A percentile compares a stretch with the other conserved stretches of the same genome.
Evolutionary conservation across 257 asterid species (phyloP).

Genomic region (Salvia splendens): DNA sequence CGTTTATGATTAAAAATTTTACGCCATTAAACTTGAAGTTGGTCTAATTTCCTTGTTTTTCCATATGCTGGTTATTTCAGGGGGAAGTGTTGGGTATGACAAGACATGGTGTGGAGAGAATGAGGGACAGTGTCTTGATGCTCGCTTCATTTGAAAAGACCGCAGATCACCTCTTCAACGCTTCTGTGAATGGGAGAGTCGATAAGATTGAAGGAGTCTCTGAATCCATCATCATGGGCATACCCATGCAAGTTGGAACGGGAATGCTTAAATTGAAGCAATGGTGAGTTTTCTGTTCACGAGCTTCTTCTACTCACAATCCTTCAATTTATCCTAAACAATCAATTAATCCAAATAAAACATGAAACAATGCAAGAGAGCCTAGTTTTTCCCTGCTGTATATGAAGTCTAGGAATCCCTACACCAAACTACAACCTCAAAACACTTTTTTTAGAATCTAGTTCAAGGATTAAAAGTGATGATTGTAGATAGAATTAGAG

Average conservation of each 20-base stretch:
- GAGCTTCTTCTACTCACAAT: background rate
- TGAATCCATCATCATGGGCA: constrained; percentile 94
- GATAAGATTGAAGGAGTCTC: constrained; percentile 92
- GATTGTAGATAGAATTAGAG: no score
- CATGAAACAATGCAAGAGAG: no score
- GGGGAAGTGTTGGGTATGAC: constrained; percentile 95
- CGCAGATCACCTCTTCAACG: constrained; percentile 83
- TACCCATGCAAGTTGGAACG: constrained; percentile 82
- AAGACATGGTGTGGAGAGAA: constrained; percentile 75
- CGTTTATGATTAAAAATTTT: background rate
- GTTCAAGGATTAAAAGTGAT: no score
- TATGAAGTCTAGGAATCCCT: no score
- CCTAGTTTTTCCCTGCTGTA: no score
- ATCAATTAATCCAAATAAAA: background rate
- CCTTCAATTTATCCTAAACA: background rate
- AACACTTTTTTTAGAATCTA: no score
- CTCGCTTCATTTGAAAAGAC: constrained; percentile 95
- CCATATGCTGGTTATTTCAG: constrained; percentile 42
- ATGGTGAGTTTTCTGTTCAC: constrained; percentile 42
- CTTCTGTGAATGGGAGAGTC: constrained; percentile 75
- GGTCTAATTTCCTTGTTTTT: constrained; percentile 5
- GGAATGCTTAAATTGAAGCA: constrained; percentile 90
- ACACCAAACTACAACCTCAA: no score
- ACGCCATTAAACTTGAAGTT: background rate
- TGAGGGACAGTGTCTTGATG: constrained; percentile 89